Evolutionary conservation across 2,329 filamentous ascomycete species (phyloP), one percentile per base, ranked within the genome.

Genomic region (Verticillium klebahnii): DNA sequence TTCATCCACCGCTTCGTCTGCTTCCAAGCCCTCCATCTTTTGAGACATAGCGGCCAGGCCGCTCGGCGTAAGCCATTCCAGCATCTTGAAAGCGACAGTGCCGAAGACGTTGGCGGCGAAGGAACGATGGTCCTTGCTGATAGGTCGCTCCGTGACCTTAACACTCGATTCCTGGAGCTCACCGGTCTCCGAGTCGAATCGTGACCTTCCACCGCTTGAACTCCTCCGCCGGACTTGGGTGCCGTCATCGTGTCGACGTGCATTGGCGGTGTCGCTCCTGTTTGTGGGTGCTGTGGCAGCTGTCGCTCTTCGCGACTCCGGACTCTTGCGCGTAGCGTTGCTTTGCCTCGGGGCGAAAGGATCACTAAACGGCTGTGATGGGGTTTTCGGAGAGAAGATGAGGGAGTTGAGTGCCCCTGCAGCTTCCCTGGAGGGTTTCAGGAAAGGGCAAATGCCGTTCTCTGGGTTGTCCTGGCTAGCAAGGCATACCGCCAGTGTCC

Each of bases 381-480:
- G 14, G 2, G 32, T 32, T 60, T 72, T 79, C 7, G 74, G 71
- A 19, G 71, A 69, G 67, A 86, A 82, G 39, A 80, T 70, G 15
- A 86, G 74, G 17, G 79, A 80, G 61, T 76, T 78, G 34, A 81
- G 66, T 9, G 81, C 77, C 31, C 80, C 77, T 5, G 81, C 77
- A 0, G 79, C 73, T 17, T 75, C 73, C 58, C 76, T 77, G 1
- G 78, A 73, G 5, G 75, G 72, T 56, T 75, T 74, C 17, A 86
- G 72, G 25, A 77, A 72, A 1, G 81, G 81, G 58, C 92, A 96
- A 0, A 96, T 78, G 2, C 85, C 86, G 62, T 78, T 81, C 65
- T 91, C 87, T 0, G 92, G 87, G 66, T 95, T 86, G 68, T 93
- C 90, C 70, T 92, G 88, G 69, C 89, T 91, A 11, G 92, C 91